Percentiles rank a stretch among this genome's conserved stretches.
These are phyloP conservation scores for Rhynchosporium secalis DNA, from an alignment of 2,329 filamentous ascomycete species.

Conservation along the genomic window DNA sequence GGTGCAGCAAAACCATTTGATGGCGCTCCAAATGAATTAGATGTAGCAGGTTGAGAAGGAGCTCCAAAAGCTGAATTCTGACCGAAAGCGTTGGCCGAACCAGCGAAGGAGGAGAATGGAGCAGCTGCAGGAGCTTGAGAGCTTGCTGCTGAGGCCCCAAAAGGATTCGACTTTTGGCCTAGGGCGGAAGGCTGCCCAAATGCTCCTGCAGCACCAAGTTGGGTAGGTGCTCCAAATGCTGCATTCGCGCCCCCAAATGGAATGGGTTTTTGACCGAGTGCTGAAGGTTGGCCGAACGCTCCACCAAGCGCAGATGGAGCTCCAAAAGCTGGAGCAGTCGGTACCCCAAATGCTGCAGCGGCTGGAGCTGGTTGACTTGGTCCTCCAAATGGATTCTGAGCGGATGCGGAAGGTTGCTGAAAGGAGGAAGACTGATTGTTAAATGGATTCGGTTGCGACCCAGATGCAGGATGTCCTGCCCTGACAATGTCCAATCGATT, in stretches of 20 bases:
- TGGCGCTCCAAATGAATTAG: constrained; percentile 47
- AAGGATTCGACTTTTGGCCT: constrained; percentile 33
- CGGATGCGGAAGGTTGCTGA: constrained; percentile 19
- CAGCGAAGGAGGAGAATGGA: constrained; percentile 23
- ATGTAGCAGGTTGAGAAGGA: constrained; percentile 34
- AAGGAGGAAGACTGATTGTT: constrained; percentile 18
- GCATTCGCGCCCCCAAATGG: constrained; percentile 41
- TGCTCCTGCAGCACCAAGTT: constrained; percentile 38
- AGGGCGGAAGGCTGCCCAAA: constrained; percentile 19
- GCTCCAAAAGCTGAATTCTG: constrained; percentile 38
- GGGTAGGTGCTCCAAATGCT: constrained; percentile 25
- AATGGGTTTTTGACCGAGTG: constrained; percentile 18
- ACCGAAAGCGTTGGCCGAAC: constrained; percentile 35
- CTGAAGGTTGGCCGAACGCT: constrained; percentile 13
- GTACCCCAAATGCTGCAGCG: constrained; percentile 22
- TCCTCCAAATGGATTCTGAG: constrained; percentile 44
- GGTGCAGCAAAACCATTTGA: constrained; percentile 12
- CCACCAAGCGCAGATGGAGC: neutral
- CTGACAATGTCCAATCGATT: constrained; percentile 68
- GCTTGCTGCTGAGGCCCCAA: constrained; percentile 22
- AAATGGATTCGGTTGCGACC: constrained; percentile 42
- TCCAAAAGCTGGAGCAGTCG: constrained; percentile 28
- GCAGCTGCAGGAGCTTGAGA: constrained; percentile 11
- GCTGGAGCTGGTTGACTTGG: constrained; percentile 20
- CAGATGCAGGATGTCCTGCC: constrained; percentile 43